A percentile compares a stretch with the other conserved stretches of the same genome.
These are phyloP conservation scores for Stemphylium vesicarium DNA, from an alignment of 2,329 filamentous ascomycete genomes.

Conservation along the genomic window DNA sequence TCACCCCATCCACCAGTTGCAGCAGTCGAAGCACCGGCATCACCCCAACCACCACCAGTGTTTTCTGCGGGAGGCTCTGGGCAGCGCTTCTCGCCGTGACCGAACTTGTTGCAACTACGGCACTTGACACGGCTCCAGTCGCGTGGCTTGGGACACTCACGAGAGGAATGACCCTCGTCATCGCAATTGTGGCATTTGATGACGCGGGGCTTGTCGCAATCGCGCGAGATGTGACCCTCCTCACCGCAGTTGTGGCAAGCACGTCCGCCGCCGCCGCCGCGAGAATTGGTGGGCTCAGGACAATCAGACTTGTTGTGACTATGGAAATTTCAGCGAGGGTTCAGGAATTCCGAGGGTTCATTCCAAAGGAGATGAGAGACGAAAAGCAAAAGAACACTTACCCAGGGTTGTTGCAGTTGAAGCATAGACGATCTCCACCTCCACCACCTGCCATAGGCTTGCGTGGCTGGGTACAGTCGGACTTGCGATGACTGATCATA, in stretches of 20 bases:
- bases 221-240: constrained; percentile 34
- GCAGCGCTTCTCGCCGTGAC: constrained; percentile 53
- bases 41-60: constrained; percentile 26
- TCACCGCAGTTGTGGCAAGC: constrained; percentile 39
- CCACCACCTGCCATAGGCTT: constrained; percentile 21
- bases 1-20: constrained; percentile 30
- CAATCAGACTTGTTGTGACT: constrained; percentile 39
- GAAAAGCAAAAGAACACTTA: constrained; percentile 3
- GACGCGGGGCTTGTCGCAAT: constrained; percentile 37
- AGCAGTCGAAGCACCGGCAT: constrained; percentile 23
- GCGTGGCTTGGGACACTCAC: constrained; percentile 44
- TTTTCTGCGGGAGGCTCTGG: constrained; percentile 39
- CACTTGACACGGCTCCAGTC: constrained; percentile 66
- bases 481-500: constrained; percentile 25
- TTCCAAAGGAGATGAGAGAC: no score
- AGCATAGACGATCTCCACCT: constrained; percentile 24
- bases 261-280: constrained; percentile 26
- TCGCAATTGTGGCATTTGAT: constrained; percentile 67
- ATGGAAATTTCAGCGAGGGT: neutral
- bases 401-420: constrained; percentile 32
- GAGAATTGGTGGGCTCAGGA: constrained; percentile 23
- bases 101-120: constrained; percentile 59
- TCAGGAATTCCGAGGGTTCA: neutral
- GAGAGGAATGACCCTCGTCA: constrained; percentile 61
- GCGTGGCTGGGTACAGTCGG: constrained; percentile 31